Evolutionary conservation across 805 yeast species (phyloP).

Genomic region (Torulaspora indica): DNA sequence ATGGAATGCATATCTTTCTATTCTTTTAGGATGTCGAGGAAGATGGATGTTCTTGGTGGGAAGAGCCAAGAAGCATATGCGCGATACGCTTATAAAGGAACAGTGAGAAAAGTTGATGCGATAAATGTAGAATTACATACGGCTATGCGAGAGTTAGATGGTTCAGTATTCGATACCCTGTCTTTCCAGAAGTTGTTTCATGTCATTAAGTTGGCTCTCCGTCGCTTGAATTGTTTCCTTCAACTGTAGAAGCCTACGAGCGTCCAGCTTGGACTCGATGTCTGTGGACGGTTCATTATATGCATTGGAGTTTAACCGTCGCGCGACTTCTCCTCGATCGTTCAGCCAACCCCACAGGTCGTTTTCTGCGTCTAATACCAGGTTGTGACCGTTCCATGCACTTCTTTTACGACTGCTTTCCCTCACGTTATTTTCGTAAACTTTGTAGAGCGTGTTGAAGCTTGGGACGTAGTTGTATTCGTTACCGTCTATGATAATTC

Average conservation of each 20-base stretch:
- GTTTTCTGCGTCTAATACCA: slow-evolving; percentile 47
- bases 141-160: neutral
- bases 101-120: neutral
- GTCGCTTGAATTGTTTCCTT: slow-evolving; percentile 29
- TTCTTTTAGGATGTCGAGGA: neutral
- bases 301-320: slow-evolving; percentile 1
- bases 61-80: no score
- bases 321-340: slow-evolving; percentile 34
- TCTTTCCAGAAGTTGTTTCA: slow-evolving; percentile 19
- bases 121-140: neutral
- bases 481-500: slow-evolving; percentile 34
- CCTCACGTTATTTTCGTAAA: slow-evolving; percentile 28
- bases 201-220: slow-evolving; percentile 26
- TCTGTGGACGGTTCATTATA: neutral
- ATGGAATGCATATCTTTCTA: neutral
- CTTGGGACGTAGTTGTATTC: slow-evolving; percentile 42
- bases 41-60: neutral
- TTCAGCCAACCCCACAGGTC: slow-evolving; percentile 73
- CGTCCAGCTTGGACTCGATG: slow-evolving; percentile 6
- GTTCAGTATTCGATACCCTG: slow-evolving; percentile 1
- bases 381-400: slow-evolving; percentile 17
- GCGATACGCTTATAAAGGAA: neutral
- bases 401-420: slow-evolving; percentile 10
- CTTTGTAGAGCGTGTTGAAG: slow-evolving; percentile 35
- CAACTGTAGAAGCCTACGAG: slow-evolving; percentile 24